These are phyloP conservation scores for Phytophthora syringae DNA, from an alignment of 352 stramenopile genomes.

Conservation along the genomic window DNA sequence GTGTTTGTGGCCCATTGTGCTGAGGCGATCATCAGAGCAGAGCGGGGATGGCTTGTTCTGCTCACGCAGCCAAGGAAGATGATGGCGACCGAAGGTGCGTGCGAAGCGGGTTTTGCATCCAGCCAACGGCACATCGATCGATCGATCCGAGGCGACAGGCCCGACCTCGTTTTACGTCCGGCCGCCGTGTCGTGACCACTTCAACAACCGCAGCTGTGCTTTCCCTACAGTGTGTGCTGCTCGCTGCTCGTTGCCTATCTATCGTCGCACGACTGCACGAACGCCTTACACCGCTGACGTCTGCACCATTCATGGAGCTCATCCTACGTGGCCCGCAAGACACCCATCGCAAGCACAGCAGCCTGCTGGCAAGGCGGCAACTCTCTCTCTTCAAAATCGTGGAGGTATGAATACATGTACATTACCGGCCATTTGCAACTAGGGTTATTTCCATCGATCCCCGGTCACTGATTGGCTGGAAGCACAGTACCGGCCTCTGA, in stretches of 20 bases:
- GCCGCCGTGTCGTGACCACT: conserved; percentile 22
- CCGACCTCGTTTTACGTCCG: conserved; percentile 9
- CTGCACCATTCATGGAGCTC: not conserved
- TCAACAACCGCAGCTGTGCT: conserved; percentile 12
- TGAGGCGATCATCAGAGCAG: not conserved
- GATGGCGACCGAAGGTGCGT: too few relatives aligned
- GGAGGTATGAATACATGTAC: too few relatives aligned
- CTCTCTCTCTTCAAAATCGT: conserved; percentile 11
- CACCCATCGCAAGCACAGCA: conserved; percentile 4
- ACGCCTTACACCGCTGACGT: too few relatives aligned
- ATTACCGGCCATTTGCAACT: too few relatives aligned
- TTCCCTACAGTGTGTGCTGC: not conserved
- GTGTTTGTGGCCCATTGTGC: not conserved
- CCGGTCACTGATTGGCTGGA: too few relatives aligned
- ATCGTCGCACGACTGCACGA: conserved; percentile 1
- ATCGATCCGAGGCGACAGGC: conserved; percentile 1
- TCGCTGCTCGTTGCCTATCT: too few relatives aligned
- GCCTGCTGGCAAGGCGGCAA: too few relatives aligned
- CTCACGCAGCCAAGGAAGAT: too few relatives aligned
- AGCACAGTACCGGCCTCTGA: too few relatives aligned
- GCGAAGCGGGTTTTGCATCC: not conserved
- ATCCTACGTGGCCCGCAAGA: not conserved
- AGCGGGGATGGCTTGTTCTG: too few relatives aligned
- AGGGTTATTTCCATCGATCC: too few relatives aligned
- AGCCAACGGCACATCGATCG: not conserved